These are phyloP conservation scores for Fusarium pseudograminearum DNA, from an alignment of 2,329 filamentous ascomycete genomes.

Conservation along the genomic window DNA sequence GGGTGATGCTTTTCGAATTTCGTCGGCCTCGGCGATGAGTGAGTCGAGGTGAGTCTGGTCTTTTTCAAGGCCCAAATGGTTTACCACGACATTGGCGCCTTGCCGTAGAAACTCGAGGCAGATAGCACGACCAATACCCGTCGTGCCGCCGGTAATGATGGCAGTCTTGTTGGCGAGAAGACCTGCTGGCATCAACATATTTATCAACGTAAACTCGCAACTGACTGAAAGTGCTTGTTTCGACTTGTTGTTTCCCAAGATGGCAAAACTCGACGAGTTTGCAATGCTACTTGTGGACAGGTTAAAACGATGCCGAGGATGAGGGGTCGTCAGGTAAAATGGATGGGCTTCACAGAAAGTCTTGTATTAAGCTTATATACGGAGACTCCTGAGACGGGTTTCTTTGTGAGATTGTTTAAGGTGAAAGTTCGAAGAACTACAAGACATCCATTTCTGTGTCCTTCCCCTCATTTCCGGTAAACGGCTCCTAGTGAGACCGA, in stretches of 20 bases:
- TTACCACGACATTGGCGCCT: slow-evolving; percentile 82
- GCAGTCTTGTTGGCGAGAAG: slow-evolving; percentile 81
- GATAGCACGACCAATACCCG: slow-evolving; percentile 88
- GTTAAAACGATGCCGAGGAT: slow-evolving; percentile 1
- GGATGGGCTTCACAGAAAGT: background rate
- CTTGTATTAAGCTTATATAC: background rate
- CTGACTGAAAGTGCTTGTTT: background rate
- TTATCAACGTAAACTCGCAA: slow-evolving; percentile 3
- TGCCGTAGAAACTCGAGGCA: slow-evolving; percentile 82
- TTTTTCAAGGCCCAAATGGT: slow-evolving; percentile 74
- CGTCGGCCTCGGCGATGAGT: slow-evolving; percentile 64
- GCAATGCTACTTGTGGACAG: background rate
- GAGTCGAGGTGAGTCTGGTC: slow-evolving; percentile 66
- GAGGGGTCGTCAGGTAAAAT: slow-evolving; percentile 4
- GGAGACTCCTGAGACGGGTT: background rate
- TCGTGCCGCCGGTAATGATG: slow-evolving; percentile 88
- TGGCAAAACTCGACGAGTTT: background rate
- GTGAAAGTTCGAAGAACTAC: slow-evolving; percentile 1
- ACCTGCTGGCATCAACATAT: slow-evolving; percentile 59
- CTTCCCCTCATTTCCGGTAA: slow-evolving; percentile 34
- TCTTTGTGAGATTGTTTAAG: background rate
- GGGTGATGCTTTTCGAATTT: slow-evolving; percentile 59
- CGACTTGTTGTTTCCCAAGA: background rate
- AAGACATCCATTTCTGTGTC: background rate
- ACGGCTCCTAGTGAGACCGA: slow-evolving; percentile 41